phyloP scores from a whole-genome alignment of 768 basidiomycete species.

The Naganishia antarctica region DNA sequence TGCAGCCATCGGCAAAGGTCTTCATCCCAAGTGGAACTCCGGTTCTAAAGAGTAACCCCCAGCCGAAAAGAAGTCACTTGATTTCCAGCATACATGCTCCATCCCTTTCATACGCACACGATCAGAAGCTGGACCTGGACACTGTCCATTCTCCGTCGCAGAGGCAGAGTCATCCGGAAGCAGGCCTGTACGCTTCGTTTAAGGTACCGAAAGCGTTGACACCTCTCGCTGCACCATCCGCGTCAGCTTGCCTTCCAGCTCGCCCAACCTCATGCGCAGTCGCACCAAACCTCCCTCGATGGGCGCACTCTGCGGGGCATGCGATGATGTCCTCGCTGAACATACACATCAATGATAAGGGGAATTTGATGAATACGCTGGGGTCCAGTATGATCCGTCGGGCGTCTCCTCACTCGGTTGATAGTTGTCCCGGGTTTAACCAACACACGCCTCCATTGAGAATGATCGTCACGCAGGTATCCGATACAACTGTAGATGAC shows the following conservation, averaged over 20 bases:
- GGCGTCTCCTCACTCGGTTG: no score
- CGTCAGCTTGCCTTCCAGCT: background rate
- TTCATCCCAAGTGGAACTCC: constrained; percentile 1
- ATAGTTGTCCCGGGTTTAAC: no score
- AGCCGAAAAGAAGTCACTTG: background rate
- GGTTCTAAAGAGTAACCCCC: background rate
- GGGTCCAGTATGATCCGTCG: background rate
- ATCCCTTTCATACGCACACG: no score
- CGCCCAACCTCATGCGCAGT: background rate
- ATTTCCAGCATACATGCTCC: background rate
- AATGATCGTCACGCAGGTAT: no score
- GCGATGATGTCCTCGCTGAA: constrained; percentile 3
- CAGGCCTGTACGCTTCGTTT: background rate
- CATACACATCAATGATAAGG: background rate
- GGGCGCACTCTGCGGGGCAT: constrained; percentile 4
- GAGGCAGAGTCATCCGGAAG: no score
- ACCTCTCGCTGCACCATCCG: background rate
- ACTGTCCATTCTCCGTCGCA: no score
- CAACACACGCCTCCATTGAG: no score
- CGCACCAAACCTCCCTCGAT: background rate
- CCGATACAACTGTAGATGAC: background rate
- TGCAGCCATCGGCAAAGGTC: background rate
- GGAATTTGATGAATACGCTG: background rate
- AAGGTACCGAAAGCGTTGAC: constrained; percentile 2
- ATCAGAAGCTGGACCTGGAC: background rate